Evolutionary conservation across 2,329 filamentous ascomycete species (phyloP).

Genomic region (Epichloe typhina): DNA sequence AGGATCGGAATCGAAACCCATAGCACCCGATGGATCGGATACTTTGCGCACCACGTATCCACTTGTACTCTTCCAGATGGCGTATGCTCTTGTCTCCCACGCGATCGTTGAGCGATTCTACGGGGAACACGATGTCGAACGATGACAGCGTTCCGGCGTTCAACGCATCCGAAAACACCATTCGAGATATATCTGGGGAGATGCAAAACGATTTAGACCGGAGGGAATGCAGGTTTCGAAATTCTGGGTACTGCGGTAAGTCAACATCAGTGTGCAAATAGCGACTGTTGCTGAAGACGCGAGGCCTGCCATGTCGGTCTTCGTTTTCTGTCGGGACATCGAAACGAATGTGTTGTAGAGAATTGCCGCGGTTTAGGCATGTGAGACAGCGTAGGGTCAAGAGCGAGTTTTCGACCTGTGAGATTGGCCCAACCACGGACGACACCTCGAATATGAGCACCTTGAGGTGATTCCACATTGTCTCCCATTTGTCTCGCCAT

Average conservation of each 20-base stretch:
- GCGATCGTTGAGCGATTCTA: constrained; percentile 11
- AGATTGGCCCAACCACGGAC: constrained; percentile 10
- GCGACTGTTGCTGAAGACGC: neutral
- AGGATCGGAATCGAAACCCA: constrained; percentile 20
- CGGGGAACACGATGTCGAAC: constrained; percentile 24
- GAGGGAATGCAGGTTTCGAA: constrained; percentile 15
- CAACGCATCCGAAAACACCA: constrained; percentile 15
- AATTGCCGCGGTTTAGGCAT: constrained; percentile 15
- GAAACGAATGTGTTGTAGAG: constrained; percentile 19
- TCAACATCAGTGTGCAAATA: neutral
- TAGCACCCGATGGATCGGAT: constrained; percentile 23
- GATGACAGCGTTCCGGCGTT: constrained; percentile 17
- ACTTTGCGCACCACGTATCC: constrained; percentile 21
- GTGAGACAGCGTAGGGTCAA: constrained; percentile 13
- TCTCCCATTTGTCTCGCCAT: constrained; percentile 10
- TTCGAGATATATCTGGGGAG: constrained; percentile 12
- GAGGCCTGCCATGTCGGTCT: constrained; percentile 5
- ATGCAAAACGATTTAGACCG: constrained; percentile 15
- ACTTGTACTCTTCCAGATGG: constrained; percentile 20
- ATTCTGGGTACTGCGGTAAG: constrained; percentile 8
- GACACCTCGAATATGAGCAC: constrained; percentile 12
- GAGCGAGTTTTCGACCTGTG: constrained; percentile 12
- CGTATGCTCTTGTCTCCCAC: constrained; percentile 14
- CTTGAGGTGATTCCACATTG: constrained; percentile 18
- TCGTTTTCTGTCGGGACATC: constrained; percentile 15